Evolutionary conservation across 1,284 basidiomycete species (phyloP).

Genomic region (Ceratobasidium sp.): DNA sequence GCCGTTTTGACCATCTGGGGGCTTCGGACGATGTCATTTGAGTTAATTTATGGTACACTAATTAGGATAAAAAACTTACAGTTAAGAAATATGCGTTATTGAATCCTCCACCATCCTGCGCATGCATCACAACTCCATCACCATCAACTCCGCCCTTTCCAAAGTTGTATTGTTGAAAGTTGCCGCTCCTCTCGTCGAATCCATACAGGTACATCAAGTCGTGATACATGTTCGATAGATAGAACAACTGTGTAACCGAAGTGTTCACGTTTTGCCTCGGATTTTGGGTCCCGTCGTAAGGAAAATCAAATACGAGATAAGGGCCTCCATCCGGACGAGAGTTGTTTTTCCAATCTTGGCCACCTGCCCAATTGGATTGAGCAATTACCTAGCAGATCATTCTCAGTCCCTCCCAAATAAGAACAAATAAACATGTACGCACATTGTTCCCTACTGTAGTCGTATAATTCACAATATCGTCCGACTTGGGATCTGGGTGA

Average conservation of each 20-base stretch:
- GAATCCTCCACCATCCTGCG: conserved; percentile 91
- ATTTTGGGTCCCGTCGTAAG: conserved; percentile 67
- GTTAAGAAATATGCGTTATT: conserved; percentile 67
- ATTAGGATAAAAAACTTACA: conserved; percentile 12
- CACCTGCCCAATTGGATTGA: conserved; percentile 89
- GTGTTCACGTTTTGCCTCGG: conserved; percentile 85
- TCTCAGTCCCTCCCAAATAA: too few relatives aligned
- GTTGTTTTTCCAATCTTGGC: conserved; percentile 74
- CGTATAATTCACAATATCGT: conserved; percentile 65
- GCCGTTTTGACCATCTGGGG: conserved; percentile 66
- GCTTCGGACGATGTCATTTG: conserved; percentile 32
- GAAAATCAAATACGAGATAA: conserved; percentile 69
- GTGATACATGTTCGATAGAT: conserved; percentile 83
- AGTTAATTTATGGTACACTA: neutral
- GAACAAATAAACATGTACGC: too few relatives aligned
- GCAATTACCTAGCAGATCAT: conserved; percentile 63
- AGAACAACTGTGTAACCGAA: conserved; percentile 89
- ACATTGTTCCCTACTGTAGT: conserved; percentile 93
- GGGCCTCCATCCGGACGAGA: conserved; percentile 75
- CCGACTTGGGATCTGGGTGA: conserved; percentile 34
- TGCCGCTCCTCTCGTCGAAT: conserved; percentile 89
- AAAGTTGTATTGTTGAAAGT: conserved; percentile 98
- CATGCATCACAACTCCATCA: conserved; percentile 92
- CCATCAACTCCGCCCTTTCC: conserved; percentile 84
- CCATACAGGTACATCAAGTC: conserved; percentile 68